phyloP scores from a whole-genome alignment of 345 rosid genomes.

The Sonneratia caseolaris region DNA sequence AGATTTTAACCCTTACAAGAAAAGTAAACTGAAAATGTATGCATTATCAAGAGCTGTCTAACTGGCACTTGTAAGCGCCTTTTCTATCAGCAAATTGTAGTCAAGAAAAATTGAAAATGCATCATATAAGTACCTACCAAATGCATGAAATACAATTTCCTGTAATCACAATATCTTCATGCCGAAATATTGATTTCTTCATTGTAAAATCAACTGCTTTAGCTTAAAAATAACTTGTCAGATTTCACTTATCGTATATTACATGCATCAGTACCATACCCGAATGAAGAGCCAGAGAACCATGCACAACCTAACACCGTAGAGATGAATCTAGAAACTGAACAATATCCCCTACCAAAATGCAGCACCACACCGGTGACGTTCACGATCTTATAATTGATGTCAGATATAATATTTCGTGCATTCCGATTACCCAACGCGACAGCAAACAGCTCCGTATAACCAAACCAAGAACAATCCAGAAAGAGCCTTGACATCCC shows the following conservation, averaged over 20 bases:
- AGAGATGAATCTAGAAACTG: no score
- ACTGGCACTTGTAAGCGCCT: no score
- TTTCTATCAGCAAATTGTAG: no score
- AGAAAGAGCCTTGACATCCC: no score
- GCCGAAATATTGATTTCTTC: not conserved
- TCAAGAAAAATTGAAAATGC: no score
- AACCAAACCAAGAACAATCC: not conserved
- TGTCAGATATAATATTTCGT: not conserved
- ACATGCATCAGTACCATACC: not conserved
- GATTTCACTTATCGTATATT: not conserved
- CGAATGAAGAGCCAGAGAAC: not conserved
- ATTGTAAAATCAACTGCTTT: not conserved
- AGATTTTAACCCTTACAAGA: no score
- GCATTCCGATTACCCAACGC: not conserved
- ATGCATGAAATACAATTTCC: not conserved
- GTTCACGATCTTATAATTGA: not conserved
- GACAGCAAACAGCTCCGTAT: not conserved
- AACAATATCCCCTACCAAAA: no score
- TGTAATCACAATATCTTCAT: not conserved
- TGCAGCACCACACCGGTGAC: no score
- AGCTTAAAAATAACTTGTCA: not conserved
- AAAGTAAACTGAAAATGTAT: no score
- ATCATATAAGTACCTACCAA: no score
- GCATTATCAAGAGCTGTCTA: no score
- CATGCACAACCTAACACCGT: no score